Evolutionary conservation across 805 yeast species (phyloP).

Genomic region (Yarrowia sp.): DNA sequence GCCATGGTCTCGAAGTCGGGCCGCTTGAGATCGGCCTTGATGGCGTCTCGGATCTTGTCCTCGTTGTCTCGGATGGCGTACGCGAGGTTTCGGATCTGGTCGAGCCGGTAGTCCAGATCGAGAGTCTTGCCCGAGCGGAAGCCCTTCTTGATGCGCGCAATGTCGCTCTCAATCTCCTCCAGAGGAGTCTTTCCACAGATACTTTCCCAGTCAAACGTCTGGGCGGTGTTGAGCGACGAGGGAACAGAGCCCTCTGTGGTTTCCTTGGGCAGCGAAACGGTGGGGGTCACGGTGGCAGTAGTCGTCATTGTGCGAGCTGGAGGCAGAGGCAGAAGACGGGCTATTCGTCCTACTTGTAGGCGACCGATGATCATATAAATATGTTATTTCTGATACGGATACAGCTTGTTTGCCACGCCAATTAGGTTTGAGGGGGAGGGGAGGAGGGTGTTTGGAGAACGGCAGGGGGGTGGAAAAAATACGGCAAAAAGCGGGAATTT

Average conservation of each 20-base stretch:
- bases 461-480: no score
- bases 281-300: conserved; percentile 5
- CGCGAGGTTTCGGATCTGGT: conserved; percentile 71
- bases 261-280: conserved; percentile 1
- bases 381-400: neutral
- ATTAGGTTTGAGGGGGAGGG: no score
- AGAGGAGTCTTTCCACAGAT: conserved; percentile 17
- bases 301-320: neutral
- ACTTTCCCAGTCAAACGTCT: conserved; percentile 20
- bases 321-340: neutral
- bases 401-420: no score
- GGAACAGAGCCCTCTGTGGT: neutral
- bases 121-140: conserved; percentile 58
- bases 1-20: conserved; percentile 65
- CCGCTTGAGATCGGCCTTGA: conserved; percentile 71
- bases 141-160: conserved; percentile 45
- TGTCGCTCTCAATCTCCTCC: conserved; percentile 3
- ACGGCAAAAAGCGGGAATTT: no score
- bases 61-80: conserved; percentile 66
- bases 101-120: conserved; percentile 60
- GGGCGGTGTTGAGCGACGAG: neutral
- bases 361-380: conserved; percentile 2
- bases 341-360: neutral
- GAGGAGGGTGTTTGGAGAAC: no score
- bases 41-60: conserved; percentile 62